These are phyloP conservation scores for Podospora pseudocomata DNA, from an alignment of 495 filamentous ascomycete genomes.

Conservation along the genomic window DNA sequence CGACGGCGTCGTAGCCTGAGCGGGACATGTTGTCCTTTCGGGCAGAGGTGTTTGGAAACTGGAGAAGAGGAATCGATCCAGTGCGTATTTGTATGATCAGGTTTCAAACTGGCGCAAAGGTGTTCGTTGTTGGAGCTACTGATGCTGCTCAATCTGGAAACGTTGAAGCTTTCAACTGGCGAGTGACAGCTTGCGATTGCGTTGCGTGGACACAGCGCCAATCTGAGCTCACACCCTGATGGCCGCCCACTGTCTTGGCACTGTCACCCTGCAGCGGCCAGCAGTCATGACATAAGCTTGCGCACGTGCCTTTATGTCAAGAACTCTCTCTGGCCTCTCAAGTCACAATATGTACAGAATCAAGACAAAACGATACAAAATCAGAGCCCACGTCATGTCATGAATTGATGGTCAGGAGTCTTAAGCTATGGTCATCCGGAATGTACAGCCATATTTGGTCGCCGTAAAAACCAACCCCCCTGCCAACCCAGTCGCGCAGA, in stretches of 20 bases:
- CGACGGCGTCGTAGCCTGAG: conserved; percentile 92
- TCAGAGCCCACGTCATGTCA: conserved; percentile 5
- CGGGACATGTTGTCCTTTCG: conserved; percentile 60
- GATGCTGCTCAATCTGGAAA: neutral
- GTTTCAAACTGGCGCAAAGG: neutral
- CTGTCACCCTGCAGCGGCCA: neutral
- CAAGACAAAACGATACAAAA: neutral
- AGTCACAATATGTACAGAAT: neutral
- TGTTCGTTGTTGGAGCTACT: conserved; percentile 7
- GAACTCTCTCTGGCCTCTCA: neutral
- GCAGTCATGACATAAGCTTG: neutral
- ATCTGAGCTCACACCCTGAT: conserved; percentile 10
- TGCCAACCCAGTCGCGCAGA: conserved; percentile 29
- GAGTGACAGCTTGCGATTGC: conserved; percentile 22
- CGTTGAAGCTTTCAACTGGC: conserved; percentile 16
- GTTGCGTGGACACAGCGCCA: conserved; percentile 18
- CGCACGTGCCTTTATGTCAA: neutral
- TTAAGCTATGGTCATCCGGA: conserved; percentile 34
- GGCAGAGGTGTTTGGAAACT: neutral
- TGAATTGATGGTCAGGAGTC: conserved; percentile 28
- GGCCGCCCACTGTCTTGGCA: neutral
- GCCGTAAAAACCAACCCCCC: conserved; percentile 19
- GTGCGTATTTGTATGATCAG: neutral
- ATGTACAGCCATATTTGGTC: conserved; percentile 26
- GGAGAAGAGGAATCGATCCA: neutral